Conservation (phyloP, 257 asterid species). For the Solanum clarkiae region DNA sequence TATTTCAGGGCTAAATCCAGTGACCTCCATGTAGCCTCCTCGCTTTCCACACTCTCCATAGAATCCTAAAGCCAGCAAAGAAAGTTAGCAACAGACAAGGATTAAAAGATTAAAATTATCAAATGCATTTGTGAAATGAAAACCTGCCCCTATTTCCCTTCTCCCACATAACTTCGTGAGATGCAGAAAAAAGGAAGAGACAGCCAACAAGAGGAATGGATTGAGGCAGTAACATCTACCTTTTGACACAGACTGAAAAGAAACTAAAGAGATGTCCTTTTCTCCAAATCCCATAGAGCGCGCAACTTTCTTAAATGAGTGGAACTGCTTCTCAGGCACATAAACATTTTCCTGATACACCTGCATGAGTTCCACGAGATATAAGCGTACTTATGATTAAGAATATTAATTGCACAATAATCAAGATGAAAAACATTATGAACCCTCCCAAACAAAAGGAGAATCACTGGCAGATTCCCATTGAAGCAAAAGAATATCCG, state of each 20-base stretch:
- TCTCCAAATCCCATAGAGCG: constrained; percentile 82
- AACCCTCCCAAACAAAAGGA: background rate
- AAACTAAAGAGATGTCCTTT: constrained; percentile 68
- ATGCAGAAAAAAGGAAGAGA: background rate
- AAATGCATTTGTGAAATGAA: background rate
- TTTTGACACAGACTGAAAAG: constrained; percentile 93
- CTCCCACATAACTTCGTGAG: background rate
- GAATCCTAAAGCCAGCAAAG: constrained; percentile 39
- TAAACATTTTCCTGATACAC: constrained; percentile 89
- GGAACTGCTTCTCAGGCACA: constrained; percentile 84
- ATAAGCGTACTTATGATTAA: background rate
- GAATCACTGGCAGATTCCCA: background rate
- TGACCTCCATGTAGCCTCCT: constrained; percentile 97
- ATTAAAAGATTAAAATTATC: background rate
- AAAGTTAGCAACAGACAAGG: background rate
- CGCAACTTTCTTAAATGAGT: constrained; percentile 79
- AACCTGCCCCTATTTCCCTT: background rate
- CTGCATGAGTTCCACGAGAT: constrained; percentile 22
- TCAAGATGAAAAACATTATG: background rate
- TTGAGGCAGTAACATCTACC: constrained; percentile 22
- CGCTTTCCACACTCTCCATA: constrained; percentile 95
- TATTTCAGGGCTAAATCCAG: constrained; percentile 80
- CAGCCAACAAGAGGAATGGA: background rate
- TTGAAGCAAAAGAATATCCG: background rate
- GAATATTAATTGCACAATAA: background rate